Conservation (phyloP, 306 rosid species). For the Rosa rugosa region DNA sequence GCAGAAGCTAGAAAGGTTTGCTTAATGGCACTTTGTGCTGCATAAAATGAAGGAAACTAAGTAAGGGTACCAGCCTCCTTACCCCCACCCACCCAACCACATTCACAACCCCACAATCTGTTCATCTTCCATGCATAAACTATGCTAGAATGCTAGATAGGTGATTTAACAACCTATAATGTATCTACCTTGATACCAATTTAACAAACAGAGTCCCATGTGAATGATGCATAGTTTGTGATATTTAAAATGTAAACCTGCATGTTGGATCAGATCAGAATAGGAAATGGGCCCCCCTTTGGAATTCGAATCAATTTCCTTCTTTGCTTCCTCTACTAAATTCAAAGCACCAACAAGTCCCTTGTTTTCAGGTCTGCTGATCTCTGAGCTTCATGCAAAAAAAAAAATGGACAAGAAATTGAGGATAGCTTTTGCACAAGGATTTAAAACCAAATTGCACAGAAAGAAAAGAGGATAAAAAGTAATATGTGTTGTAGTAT, state of each 20-base stretch:
- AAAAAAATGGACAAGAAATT: constrained; percentile 26
- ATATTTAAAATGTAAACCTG: constrained; percentile 51
- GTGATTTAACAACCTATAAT: constrained; percentile 15
- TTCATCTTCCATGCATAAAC: background rate
- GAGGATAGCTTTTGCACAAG: background rate
- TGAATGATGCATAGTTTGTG: constrained; percentile 11
- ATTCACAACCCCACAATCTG: background rate
- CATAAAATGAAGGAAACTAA: constrained; percentile 26
- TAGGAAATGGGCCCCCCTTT: constrained; percentile 90
- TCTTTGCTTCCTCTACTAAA: constrained; percentile 80
- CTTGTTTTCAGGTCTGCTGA: constrained; percentile 87
- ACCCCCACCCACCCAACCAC: background rate
- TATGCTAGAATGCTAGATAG: background rate
- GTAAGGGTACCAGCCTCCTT: constrained; percentile 10
- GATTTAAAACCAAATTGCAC: background rate
- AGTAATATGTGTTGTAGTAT: too few relatives aligned
- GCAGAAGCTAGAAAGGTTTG: constrained; percentile 84
- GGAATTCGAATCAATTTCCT: constrained; percentile 82
- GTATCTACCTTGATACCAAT: background rate
- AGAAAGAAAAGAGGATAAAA: background rate
- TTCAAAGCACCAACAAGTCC: constrained; percentile 70
- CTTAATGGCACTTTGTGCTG: constrained; percentile 85
- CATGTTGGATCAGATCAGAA: constrained; percentile 80
- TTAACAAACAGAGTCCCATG: background rate
- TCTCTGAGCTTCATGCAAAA: constrained; percentile 80